Evolutionary conservation across 2,329 filamentous ascomycete species (phyloP).

Genomic region (Sordariomycetes sp.): DNA sequence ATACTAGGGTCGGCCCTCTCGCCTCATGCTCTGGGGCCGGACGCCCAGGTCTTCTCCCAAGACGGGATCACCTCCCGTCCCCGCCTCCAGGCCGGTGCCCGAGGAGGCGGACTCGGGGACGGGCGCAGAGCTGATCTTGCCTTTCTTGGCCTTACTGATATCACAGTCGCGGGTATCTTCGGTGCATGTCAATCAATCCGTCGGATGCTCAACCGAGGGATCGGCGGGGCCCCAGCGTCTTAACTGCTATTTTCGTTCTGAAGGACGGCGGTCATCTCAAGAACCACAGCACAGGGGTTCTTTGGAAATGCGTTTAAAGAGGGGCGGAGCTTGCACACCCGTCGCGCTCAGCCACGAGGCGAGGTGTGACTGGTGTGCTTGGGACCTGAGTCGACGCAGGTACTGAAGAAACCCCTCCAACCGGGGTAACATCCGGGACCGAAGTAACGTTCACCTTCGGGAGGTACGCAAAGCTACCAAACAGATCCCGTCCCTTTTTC

Average conservation of each 20-base stretch:
- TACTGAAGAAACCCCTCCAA: background rate
- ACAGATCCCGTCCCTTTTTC: background rate
- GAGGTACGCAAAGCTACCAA: background rate
- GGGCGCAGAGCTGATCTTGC: background rate
- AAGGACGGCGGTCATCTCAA: background rate
- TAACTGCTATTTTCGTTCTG: background rate
- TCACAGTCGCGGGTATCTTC: background rate
- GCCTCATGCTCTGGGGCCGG: background rate
- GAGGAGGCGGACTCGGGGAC: background rate
- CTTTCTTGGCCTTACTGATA: background rate
- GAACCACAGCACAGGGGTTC: background rate
- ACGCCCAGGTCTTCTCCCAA: background rate
- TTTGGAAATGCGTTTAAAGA: background rate
- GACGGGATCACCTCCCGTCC: background rate
- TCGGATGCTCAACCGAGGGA: background rate
- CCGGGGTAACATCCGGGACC: background rate
- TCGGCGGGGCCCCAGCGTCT: background rate
- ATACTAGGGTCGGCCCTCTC: background rate
- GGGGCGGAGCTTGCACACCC: too few relatives aligned
- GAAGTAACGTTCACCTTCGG: background rate
- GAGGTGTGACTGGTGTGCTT: background rate
- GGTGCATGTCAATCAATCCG: background rate
- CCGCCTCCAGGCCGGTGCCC: background rate
- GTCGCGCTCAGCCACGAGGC: background rate
- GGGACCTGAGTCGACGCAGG: constrained; percentile 1